A percentile compares a stretch with the other conserved stretches of the same genome.
phyloP scores from a whole-genome alignment of 495 filamentous ascomycete genomes.

The Hypoxylon perforatum region DNA sequence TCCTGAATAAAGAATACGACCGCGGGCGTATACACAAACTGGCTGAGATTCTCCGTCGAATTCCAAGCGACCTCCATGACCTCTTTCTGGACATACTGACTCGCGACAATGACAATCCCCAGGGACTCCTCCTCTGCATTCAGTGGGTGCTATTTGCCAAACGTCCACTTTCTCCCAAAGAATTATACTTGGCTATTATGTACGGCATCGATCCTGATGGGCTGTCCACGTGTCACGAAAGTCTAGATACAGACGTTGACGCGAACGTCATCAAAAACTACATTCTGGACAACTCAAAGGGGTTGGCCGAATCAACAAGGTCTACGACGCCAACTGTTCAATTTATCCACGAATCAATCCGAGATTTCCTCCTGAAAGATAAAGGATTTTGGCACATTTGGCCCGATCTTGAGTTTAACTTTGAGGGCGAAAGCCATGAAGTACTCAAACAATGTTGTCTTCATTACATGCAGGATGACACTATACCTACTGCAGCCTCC shows the following conservation, averaged over 20 bases:
- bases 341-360: conserved; percentile 58
- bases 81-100: conserved; percentile 51
- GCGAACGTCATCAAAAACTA: conserved; percentile 34
- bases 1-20: conserved; percentile 55
- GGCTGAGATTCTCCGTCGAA: conserved; percentile 38
- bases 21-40: conserved; percentile 22
- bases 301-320: conserved; percentile 49
- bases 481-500: conserved; percentile 21
- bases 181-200: conserved; percentile 55
- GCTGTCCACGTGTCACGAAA: conserved; percentile 17
- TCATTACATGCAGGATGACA: conserved; percentile 36
- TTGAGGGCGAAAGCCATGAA: conserved; percentile 47
- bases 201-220: conserved; percentile 34
- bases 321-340: conserved; percentile 42
- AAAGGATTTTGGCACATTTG: conserved; percentile 29
- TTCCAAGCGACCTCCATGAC: conserved; percentile 47
- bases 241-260: neutral
- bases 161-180: conserved; percentile 43
- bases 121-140: conserved; percentile 49
- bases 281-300: conserved; percentile 50
- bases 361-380: conserved; percentile 48
- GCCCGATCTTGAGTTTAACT: conserved; percentile 35
- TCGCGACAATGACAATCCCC: conserved; percentile 43
- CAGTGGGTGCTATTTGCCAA: conserved; percentile 55
- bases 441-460: conserved; percentile 52